Evolutionary conservation across 2,329 filamentous ascomycete genomes (phyloP), one percentile per base, ranked within the genome.

Genomic region (Xylariaceae sp.): DNA sequence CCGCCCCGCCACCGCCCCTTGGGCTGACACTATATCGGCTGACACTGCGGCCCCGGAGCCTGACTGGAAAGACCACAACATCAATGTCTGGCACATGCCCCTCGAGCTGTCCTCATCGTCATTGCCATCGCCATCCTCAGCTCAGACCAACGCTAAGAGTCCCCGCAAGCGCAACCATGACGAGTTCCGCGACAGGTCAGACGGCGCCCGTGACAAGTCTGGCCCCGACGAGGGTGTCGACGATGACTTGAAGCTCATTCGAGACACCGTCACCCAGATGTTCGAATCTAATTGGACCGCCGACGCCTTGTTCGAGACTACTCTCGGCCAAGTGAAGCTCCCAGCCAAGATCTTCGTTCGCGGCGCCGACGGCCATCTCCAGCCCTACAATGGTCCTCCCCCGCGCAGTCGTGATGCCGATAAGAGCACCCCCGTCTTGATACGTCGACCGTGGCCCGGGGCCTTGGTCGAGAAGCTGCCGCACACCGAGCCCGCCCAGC

Each of bases 71-170:
- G 92, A 97, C 66, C 75, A 81, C 11, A 83, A 85, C 54, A 82
- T 96, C 48, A 83, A 84, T 50, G 87, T 96, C 1, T 97, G 92
- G 92, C 85, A 89, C 41, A 76, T 97, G 62, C 80, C 87, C 0
- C 68, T 88, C 36, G 51, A 60, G 30, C 69, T 64, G 48, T 15
- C 12, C 15, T 27, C 22, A 27, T 27, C 22, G 4, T 27, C 22
- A 27, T 27, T 7, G 4, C 7, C 22, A 27, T 27, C 22, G 4
- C 22, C 22, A 27, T 15, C 12, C 12, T 15, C 12, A 10, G 48
- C 62, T 46, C 45, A 62, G 44, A 44, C 56, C 52, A 7, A 52
- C 22, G 47, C 58, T 7, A 48, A 62, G 19, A 54, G 49, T 33
- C 51, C 60, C 3, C 59, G 67, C 38, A 74, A 72, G 59, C 70